Evolutionary conservation across 75 land plant genomes (phyloP).

Genomic region (Selaginella moellendorffii): DNA sequence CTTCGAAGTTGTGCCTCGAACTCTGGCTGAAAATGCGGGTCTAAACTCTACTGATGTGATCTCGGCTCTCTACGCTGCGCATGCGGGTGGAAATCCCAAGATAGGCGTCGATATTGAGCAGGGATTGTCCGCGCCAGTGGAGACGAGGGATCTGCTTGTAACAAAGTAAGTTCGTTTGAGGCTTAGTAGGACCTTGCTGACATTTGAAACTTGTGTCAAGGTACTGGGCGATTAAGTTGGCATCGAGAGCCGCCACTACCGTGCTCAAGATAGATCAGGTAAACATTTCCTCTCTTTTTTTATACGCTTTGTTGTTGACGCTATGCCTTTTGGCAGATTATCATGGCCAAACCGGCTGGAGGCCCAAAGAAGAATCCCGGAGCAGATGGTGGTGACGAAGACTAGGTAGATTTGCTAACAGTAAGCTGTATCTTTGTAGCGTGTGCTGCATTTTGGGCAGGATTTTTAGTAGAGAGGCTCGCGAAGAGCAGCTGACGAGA

Average conservation of each 20-base stretch:
- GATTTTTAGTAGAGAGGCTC: too few species aligned
- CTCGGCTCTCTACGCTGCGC: conserved; percentile 83
- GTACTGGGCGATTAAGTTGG: conserved; percentile 57
- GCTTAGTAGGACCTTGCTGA: neutral
- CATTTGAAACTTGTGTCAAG: conserved; percentile 1
- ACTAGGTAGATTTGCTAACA: too few species aligned
- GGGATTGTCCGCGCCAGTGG: conserved; percentile 40
- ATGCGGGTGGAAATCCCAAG: conserved; percentile 68
- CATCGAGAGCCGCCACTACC: conserved; percentile 93
- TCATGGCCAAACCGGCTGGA: conserved; percentile 98
- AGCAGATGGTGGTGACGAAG: conserved; percentile 74
- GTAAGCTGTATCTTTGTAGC: too few species aligned
- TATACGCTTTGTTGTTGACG: neutral
- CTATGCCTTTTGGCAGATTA: conserved; percentile 40
- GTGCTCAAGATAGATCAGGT: conserved; percentile 97
- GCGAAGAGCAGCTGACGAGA: too few species aligned
- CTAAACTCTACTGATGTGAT: conserved; percentile 87
- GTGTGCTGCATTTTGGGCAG: too few species aligned
- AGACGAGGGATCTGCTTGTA: conserved; percentile 72
- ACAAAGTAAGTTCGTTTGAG: conserved; percentile 45
- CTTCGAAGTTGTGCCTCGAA: conserved; percentile 91
- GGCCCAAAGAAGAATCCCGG: conserved; percentile 64
- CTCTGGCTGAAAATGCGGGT: conserved; percentile 91
- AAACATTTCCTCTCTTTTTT: conserved; percentile 1
- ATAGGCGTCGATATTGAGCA: conserved; percentile 80